A percentile compares a stretch with the other conserved stretches of the same genome.
Conservation (phyloP, 148 eudicot genomes). For the Chenopodium quinoa region DNA sequence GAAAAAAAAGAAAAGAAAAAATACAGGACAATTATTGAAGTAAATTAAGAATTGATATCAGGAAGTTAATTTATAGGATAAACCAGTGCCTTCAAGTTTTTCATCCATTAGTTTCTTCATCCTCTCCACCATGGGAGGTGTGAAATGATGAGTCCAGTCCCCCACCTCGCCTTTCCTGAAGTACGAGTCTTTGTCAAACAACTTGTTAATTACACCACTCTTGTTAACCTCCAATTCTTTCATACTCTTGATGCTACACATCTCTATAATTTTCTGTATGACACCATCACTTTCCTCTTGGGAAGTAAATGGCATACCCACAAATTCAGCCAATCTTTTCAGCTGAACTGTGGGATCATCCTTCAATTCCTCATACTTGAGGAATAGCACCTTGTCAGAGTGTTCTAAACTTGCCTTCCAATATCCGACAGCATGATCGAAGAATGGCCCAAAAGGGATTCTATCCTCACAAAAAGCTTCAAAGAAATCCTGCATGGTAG, state of each 20-base stretch:
- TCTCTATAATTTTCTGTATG: slow-evolving; percentile 14
- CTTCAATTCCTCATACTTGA: slow-evolving; percentile 30
- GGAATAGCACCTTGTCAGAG: slow-evolving; percentile 26
- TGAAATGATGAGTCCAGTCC: slow-evolving; percentile 22
- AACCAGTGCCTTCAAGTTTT: slow-evolving; percentile 28
- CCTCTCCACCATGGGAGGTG: slow-evolving; percentile 21
- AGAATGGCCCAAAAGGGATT: slow-evolving; percentile 12
- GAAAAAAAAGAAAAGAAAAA: background rate
- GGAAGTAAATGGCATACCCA: slow-evolving; percentile 19
- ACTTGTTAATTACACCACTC: slow-evolving; percentile 17
- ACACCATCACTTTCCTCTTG: slow-evolving; percentile 30
- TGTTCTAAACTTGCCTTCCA: slow-evolving; percentile 23
- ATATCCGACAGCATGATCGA: slow-evolving; percentile 12
- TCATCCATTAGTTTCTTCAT: slow-evolving; percentile 18
- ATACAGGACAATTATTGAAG: background rate
- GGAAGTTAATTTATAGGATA: slow-evolving; percentile 15
- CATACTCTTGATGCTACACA: slow-evolving; percentile 26
- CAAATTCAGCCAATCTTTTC: slow-evolving; percentile 27
- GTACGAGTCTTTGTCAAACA: slow-evolving; percentile 18
- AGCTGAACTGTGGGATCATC: slow-evolving; percentile 14
- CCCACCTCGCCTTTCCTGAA: slow-evolving; percentile 31
- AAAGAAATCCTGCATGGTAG: slow-evolving; percentile 8
- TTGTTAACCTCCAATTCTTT: slow-evolving; percentile 28
- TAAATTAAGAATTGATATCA: background rate
- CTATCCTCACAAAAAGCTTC: slow-evolving; percentile 10